A percentile compares a stretch with the other conserved stretches of the same genome.
These are phyloP conservation scores for Glarea lozoyensis DNA, from an alignment of 495 filamentous ascomycete species.

Conservation along the genomic window DNA sequence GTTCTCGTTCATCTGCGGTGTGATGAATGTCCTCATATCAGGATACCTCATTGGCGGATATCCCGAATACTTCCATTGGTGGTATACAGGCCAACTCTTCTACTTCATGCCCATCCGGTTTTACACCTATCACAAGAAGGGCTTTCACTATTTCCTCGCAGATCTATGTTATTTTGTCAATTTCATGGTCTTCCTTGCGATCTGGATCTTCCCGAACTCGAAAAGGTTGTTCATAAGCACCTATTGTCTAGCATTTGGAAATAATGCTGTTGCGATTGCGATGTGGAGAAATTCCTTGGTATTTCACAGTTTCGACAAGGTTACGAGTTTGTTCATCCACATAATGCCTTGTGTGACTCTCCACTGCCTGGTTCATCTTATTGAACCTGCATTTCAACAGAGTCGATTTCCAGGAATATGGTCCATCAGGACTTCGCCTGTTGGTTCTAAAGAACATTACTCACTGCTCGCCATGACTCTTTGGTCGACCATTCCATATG, in stretches of 20 bases:
- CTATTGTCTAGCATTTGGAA: conserved; percentile 87
- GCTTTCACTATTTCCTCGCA: conserved; percentile 95
- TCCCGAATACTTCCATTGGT: conserved; percentile 80
- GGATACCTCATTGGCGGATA: conserved; percentile 85
- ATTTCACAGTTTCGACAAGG: conserved; percentile 95
- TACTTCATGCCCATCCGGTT: conserved; percentile 97
- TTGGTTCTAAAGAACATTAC: conserved; percentile 67
- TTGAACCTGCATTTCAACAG: conserved; percentile 52
- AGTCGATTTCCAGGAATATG: conserved; percentile 80
- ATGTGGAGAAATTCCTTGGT: conserved; percentile 99
- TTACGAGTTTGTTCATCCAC: conserved; percentile 92
- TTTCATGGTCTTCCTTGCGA: conserved; percentile 65
- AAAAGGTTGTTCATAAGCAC: conserved; percentile 89
- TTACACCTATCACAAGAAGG: conserved; percentile 79
- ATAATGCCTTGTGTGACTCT: conserved; percentile 94
- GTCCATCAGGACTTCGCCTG: conserved; percentile 64
- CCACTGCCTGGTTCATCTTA: conserved; percentile 84
- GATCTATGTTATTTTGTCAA: conserved; percentile 99
- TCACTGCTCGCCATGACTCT: conserved; percentile 74
- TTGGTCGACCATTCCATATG: conserved; percentile 90
- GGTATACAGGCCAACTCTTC: conserved; percentile 77
- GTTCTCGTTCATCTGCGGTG: conserved; percentile 88
- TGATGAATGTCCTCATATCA: conserved; percentile 93
- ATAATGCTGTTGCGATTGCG: conserved; percentile 95
- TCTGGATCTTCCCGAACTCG: conserved; percentile 87